phyloP scores from a whole-genome alignment of 2,329 filamentous ascomycete genomes.

The Xylogone sp. region DNA sequence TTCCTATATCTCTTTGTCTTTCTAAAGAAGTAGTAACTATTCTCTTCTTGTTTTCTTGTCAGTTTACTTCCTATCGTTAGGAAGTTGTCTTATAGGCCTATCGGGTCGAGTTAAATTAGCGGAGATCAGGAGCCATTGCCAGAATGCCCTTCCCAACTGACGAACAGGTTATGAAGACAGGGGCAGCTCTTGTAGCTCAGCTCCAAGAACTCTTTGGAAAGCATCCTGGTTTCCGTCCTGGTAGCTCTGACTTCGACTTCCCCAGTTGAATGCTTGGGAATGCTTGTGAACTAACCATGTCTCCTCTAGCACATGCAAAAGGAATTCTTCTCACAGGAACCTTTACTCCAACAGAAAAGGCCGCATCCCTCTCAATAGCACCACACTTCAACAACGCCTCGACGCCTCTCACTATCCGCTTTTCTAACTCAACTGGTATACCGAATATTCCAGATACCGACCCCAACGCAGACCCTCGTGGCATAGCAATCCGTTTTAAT shows the following conservation, averaged over 20 bases:
- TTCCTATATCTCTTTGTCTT: too few species aligned
- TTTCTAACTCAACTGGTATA: conserved; percentile 48
- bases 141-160: conserved; percentile 43
- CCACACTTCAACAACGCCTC: conserved; percentile 42
- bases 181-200: conserved; percentile 30
- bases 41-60: too few species aligned
- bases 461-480: conserved; percentile 42
- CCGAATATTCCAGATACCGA: conserved; percentile 47
- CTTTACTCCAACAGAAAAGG: conserved; percentile 44
- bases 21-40: too few species aligned
- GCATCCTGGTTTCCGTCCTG: conserved; percentile 37
- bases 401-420: conserved; percentile 42
- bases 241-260: conserved; percentile 17
- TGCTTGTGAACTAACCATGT: neutral
- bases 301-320: conserved; percentile 46
- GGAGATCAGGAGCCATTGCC: neutral
- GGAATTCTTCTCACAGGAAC: conserved; percentile 47
- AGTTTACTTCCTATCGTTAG: too few species aligned
- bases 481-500: conserved; percentile 45
- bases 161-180: conserved; percentile 34
- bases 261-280: neutral
- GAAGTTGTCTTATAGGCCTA: neutral
- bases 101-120: neutral
- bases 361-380: conserved; percentile 40
- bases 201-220: conserved; percentile 35